Percentiles rank a stretch among this genome's conserved stretches.
These are phyloP conservation scores for Xylariaceae sp. DNA, from an alignment of 2,329 filamentous ascomycete species.

Conservation along the genomic window DNA sequence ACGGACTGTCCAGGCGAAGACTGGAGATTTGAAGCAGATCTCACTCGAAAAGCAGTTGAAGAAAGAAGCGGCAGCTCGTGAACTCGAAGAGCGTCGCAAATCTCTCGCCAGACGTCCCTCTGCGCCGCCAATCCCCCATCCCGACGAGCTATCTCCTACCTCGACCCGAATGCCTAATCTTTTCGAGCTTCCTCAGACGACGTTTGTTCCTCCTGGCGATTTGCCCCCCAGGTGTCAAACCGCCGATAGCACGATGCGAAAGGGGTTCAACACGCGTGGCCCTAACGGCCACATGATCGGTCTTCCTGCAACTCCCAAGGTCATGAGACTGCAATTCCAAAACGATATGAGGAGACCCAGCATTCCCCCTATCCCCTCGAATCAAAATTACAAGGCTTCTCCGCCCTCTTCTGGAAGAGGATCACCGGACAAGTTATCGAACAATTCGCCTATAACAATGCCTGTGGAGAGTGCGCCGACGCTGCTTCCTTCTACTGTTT, in stretches of 20 bases:
- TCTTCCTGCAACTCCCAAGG: conserved; percentile 84
- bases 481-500: conserved; percentile 54
- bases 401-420: conserved; percentile 36
- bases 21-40: conserved; percentile 50
- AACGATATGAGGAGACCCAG: conserved; percentile 51
- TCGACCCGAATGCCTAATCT: conserved; percentile 29
- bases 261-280: conserved; percentile 45
- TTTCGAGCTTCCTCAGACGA: conserved; percentile 42
- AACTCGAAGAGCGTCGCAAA: conserved; percentile 81
- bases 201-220: conserved; percentile 37
- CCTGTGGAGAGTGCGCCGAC: conserved; percentile 36
- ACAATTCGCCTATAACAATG: conserved; percentile 29
- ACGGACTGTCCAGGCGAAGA: conserved; percentile 33
- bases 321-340: conserved; percentile 77
- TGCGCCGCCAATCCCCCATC: conserved; percentile 74
- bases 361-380: conserved; percentile 49
- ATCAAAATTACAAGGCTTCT: conserved; percentile 44
- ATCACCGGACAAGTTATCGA: conserved; percentile 31
- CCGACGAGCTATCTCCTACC: conserved; percentile 49
- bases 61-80: conserved; percentile 72
- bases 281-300: conserved; percentile 56
- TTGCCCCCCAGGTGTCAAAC: conserved; percentile 58
- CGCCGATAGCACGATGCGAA: conserved; percentile 49
- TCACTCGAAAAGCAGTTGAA: conserved; percentile 59
- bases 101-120: conserved; percentile 77